Percentiles rank a stretch among this genome's conserved stretches.
These are phyloP conservation scores for Phaeophleospora eucalypticola DNA, from an alignment of 2,329 filamentous ascomycete species.

Conservation along the genomic window DNA sequence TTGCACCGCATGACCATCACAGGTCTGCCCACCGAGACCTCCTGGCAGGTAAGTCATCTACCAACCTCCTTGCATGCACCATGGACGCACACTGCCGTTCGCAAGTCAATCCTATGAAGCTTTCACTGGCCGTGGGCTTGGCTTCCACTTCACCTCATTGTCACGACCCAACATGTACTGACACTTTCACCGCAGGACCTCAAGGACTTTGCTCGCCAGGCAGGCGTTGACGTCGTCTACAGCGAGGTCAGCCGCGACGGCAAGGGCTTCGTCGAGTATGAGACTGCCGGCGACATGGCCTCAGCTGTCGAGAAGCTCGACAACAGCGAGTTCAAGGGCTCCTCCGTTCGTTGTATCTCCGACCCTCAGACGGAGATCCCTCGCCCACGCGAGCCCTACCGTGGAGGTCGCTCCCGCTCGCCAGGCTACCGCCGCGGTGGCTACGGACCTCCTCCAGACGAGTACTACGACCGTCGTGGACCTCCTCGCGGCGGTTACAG, in stretches of 20 bases:
- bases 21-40: slow-evolving; percentile 95
- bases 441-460: slow-evolving; percentile 57
- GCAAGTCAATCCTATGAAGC: not conserved
- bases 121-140: slow-evolving; percentile 1
- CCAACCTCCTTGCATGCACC: slow-evolving; percentile 17
- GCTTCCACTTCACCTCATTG: slow-evolving; percentile 21
- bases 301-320: slow-evolving; percentile 94
- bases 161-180: slow-evolving; percentile 17
- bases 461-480: slow-evolving; percentile 75
- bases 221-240: slow-evolving; percentile 95
- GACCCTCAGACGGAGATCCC: slow-evolving; percentile 73
- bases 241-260: slow-evolving; percentile 86
- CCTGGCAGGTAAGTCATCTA: slow-evolving; percentile 99
- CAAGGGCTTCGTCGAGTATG: slow-evolving; percentile 93
- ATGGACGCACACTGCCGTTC: not conserved
- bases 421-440: slow-evolving; percentile 60
- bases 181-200: slow-evolving; percentile 70
- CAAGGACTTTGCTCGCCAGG: slow-evolving; percentile 98
- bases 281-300: slow-evolving; percentile 83
- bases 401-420: slow-evolving; percentile 64
- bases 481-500: slow-evolving; percentile 80
- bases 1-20: slow-evolving; percentile 95
- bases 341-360: slow-evolving; percentile 76
- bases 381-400: slow-evolving; percentile 53
- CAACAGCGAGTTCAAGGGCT: slow-evolving; percentile 86